Evolutionary conservation across 2,329 filamentous ascomycete species (phyloP), one percentile per base, ranked within the genome.

Genomic region (Colletotrichum kahawae): DNA sequence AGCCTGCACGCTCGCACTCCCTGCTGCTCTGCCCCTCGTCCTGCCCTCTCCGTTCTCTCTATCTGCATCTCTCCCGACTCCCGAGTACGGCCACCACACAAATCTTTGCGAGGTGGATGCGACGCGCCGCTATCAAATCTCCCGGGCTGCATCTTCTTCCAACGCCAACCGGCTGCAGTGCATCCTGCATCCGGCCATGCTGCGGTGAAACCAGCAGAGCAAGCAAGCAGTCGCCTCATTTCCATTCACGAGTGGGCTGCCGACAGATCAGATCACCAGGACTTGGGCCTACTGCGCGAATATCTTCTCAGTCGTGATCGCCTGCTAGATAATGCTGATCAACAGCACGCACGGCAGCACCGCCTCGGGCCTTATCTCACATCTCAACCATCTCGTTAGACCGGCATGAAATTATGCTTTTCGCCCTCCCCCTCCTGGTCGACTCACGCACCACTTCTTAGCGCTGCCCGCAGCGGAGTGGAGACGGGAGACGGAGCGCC

Each of bases 401-500:
- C 69, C 62, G 24, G 68, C 72, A 75, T 56, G 56, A 63, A 72
- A 67, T 27, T 56, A 74, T 74, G 68, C 54, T 71, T 71, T 67
- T 54, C 33, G 62, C 72, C 63, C 33, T 51, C 31, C 34, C 31
- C 34, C 65, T 48, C 57, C 59, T 59, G 54, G 36, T 75, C 63
- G 34, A 68, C 48, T 67, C 73, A 75, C 64, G 56, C 69, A 73
- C 73, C 73, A 68, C 43, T 34, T 48, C 63, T 21, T 75, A 72
- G 72, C 72, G 72, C 43, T 70, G 62, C 56, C 43, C 57, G 56
- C 48, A 67, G 57, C 38, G 43, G 43, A 51, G 43, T 51, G 43
- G 43, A 51, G 43, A 51, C 43, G 43, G 43, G 43, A 51, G 43
- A 48, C 10, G 43, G 43, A 54, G 33, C 71, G 14, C 69, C 62